Conservation (phyloP, 495 filamentous ascomycete species). For the Pseudotulostoma volvatum region DNA sequence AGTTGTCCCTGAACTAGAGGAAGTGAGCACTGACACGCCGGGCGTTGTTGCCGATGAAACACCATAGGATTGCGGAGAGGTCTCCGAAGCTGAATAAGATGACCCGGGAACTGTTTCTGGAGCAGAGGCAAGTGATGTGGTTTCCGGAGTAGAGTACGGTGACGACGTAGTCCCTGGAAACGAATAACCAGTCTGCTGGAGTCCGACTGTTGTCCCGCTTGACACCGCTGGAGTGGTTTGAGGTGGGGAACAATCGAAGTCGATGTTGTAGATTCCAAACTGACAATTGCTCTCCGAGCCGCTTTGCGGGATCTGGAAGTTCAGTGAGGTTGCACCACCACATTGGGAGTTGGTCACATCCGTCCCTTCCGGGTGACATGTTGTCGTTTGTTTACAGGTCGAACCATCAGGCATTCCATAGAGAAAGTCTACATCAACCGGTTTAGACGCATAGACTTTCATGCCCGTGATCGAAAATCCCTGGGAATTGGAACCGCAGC, state of each 20-base stretch:
- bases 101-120: no score
- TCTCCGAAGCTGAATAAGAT: no score
- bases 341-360: conserved; percentile 70
- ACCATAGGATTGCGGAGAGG: no score
- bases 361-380: conserved; percentile 47
- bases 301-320: conserved; percentile 52
- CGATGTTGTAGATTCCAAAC: conserved; percentile 59
- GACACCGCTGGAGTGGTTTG: no score
- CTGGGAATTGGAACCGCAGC: conserved; percentile 30
- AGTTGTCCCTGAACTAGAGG: no score
- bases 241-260: conserved; percentile 67
- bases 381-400: conserved; percentile 54
- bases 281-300: conserved; percentile 38
- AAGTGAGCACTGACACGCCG: no score
- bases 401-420: conserved; percentile 69
- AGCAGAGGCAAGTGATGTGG: no score
- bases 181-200: no score
- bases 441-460: conserved; percentile 52
- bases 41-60: no score
- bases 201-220: no score
- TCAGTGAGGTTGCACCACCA: conserved; percentile 71
- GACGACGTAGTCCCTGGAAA: no score
- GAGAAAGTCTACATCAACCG: conserved; percentile 64
- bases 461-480: conserved; percentile 62
- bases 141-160: no score